Percentiles rank a stretch among this genome's conserved stretches.
Evolutionary conservation across 768 basidiomycete genomes (phyloP).

Genomic region (Kwoniella sp.): DNA sequence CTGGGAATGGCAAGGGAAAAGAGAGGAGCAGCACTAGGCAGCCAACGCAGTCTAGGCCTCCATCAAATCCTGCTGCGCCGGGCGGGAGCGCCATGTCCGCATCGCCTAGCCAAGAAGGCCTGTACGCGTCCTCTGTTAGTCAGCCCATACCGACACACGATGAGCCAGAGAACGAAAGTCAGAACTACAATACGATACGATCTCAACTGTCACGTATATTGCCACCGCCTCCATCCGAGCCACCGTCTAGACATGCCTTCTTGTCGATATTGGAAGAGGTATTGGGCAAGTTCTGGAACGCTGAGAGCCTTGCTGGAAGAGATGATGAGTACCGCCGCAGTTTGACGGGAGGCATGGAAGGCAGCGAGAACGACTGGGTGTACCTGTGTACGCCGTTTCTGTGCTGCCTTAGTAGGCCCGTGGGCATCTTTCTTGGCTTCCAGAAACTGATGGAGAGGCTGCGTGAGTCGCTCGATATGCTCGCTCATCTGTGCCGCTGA

Average conservation of each 20-base stretch:
- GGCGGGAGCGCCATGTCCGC: no score
- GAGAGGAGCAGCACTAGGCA: neutral
- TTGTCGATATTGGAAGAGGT: constrained; percentile 36
- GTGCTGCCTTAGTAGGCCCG: constrained; percentile 32
- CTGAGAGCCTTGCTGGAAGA: constrained; percentile 13
- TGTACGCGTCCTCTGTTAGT: no score
- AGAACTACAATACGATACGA: constrained; percentile 16
- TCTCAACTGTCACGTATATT: constrained; percentile 30
- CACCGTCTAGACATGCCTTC: constrained; percentile 31
- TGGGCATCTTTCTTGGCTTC: constrained; percentile 39
- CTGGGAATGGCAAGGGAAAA: neutral
- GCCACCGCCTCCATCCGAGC: constrained; percentile 32
- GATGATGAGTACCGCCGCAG: constrained; percentile 18
- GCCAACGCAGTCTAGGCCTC: no score
- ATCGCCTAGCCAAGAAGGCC: no score
- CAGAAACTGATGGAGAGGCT: constrained; percentile 35
- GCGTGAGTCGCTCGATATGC: constrained; percentile 18
- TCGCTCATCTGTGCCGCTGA: neutral
- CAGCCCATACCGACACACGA: no score
- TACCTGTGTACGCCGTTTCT: constrained; percentile 39
- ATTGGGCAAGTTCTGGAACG: constrained; percentile 35
- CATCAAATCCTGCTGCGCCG: no score
- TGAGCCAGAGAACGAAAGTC: neutral
- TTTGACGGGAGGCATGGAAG: constrained; percentile 2
- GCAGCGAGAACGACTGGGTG: constrained; percentile 32